Base-by-base conservation (phyloP, 1,139 yeast genomes). In the Magnusiomyces paraingens region DNA sequence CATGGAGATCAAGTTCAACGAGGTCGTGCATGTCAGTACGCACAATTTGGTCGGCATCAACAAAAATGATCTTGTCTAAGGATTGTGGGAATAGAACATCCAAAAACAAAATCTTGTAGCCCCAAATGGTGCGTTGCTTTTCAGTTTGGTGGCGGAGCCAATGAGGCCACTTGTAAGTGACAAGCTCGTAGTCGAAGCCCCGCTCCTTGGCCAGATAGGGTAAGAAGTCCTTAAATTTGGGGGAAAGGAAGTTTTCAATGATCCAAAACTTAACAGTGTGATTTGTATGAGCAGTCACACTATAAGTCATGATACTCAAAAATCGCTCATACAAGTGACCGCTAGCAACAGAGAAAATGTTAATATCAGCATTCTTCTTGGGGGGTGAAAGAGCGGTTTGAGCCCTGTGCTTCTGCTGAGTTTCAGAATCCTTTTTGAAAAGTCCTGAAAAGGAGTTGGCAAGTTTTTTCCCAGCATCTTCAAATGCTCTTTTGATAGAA, bases 91-190 rank as follows among this genome's bases (percentile, higher is more conserved):
- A 89, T 52, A 93, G 67, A 0, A 86, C 91, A 70, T 93, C 99
- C 58, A 90, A 71, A 61, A 93, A 90, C 52, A 93, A 71, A 45
- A 90, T 84, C 67, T 91, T 91, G 66, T 86, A 87, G 1, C 93
- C 96, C 91, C 96, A 88, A 52, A 89, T 81, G 2, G 83, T 81
- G 58, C 97, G 76, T 63, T 85, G 90, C 65, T 81, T 81, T 61
- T 84, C 90, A 36, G 83, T 68, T 68, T 93, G 98, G 1, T 76
- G 76, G 48, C 94, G 77, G 32, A 93, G 73, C 95, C 97, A 93
- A 22, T 74, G 70, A 11, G 99, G 99, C 99, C 99, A 93, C 60
- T 86, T 84, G 68, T 87, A 93, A 1, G 85, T 80, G 18, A 93
- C 76, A 47, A 87, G 70, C 63, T 89, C 91, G 62, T 84, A 87